Evolutionary conservation across 2,329 filamentous ascomycete genomes (phyloP).

Genomic region (Nannizzia gypsea): DNA sequence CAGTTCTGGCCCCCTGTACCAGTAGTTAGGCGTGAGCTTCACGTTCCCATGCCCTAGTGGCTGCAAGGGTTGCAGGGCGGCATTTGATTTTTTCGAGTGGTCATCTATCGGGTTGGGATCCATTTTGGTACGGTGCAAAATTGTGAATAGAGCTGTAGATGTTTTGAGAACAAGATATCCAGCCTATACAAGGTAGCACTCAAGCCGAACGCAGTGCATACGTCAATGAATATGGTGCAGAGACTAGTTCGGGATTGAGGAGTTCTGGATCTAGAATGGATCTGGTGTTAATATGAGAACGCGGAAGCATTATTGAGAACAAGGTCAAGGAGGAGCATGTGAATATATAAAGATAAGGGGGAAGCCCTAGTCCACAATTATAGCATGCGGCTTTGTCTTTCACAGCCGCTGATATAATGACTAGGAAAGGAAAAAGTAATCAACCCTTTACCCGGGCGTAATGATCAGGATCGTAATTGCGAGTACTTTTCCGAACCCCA

Average conservation of each 20-base stretch:
- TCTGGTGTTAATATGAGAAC: background rate
- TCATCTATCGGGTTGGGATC: background rate
- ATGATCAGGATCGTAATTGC: background rate
- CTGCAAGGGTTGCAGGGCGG: background rate
- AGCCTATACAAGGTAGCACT: background rate
- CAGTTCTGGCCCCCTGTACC: background rate
- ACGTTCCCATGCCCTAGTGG: background rate
- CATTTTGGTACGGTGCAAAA: background rate
- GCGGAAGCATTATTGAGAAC: background rate
- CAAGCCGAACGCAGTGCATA: background rate
- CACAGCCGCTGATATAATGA: background rate
- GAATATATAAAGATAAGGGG: background rate
- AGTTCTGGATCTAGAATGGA: background rate
- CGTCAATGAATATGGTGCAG: background rate
- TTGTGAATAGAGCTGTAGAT: background rate
- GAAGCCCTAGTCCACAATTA: background rate
- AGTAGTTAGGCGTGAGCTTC: background rate
- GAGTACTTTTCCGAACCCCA: background rate
- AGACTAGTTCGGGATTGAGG: no score
- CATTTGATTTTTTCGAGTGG: background rate
- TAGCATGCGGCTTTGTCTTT: background rate
- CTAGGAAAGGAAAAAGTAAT: background rate
- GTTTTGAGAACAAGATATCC: background rate
- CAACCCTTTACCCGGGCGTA: background rate
- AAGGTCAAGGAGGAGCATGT: background rate